Base-by-base conservation (phyloP, 1,284 basidiomycete genomes). In the Cystobasidium sp. region DNA sequence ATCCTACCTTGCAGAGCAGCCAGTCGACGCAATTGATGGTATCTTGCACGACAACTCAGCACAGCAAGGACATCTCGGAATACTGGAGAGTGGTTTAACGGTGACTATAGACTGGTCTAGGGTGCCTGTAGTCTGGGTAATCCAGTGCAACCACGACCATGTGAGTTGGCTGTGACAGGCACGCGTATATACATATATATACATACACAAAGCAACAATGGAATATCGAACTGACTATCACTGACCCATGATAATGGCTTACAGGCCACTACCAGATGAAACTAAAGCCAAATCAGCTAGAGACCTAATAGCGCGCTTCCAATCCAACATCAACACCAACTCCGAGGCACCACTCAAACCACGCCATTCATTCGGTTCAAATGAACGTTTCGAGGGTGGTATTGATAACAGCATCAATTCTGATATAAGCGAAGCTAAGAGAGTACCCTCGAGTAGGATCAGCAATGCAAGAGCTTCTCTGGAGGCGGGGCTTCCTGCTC, bases 231-330 rank as follows among this genome's bases (percentile, higher is more conserved):
- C n/a, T 24, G 53, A 62, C 39, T n/a, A n/a, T n/a, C n/a, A n/a
- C n/a, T n/a, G n/a, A n/a, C n/a, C n/a, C n/a, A n/a, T n/a, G n/a
- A n/a, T n/a, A n/a, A n/a, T n/a, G n/a, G n/a, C n/a, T n/a, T n/a
- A 24, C 46, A 69, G 68, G 68, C 68, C 68, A 20, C 56, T 69
- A 1, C 68, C 68, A 59, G 68, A 69, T 56, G 68, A 69, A 18
- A 52, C 39, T 46, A 47, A 47, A 44, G 68, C 53, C 68, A 61
- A 59, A n/a, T 61, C 68, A 37, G 68, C 68, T 1, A n/a, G 37
- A 18, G 68, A 59, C 16, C 44, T 69, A 8, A 69, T 69, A 16
- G 68, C 68, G n/a, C 68, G 68, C 55, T 69, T 69, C 31, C 68
- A 69, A 44, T 47, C 51, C 56, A 69, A 52, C 68, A 69, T 69